phyloP scores from a whole-genome alignment of 441 rosid genomes.

The Gossypium davidsonii region DNA sequence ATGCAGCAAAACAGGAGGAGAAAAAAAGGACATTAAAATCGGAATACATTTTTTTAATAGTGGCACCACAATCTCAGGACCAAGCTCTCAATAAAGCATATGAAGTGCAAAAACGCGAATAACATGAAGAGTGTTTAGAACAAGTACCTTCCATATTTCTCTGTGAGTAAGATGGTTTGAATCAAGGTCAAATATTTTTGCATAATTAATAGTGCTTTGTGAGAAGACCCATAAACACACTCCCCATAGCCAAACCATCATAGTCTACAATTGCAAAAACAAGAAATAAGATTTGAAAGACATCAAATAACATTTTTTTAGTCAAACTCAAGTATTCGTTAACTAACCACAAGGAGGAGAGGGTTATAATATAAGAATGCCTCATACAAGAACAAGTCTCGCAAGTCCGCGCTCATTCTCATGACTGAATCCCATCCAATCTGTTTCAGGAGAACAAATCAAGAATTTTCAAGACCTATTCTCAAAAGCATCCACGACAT shows the following conservation, averaged over 20 bases:
- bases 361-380: conserved; percentile 75
- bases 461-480: not conserved
- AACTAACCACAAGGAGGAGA: conserved; percentile 69
- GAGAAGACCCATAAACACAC: conserved; percentile 59
- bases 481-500: not conserved
- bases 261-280: conserved; percentile 36
- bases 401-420: conserved; percentile 65
- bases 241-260: conserved; percentile 82
- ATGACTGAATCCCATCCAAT: conserved; percentile 79
- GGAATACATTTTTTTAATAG: not conserved
- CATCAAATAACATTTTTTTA: not conserved
- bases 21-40: not conserved
- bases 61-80: not conserved
- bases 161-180: conserved; percentile 57
- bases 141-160: conserved; percentile 61
- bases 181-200: conserved; percentile 57
- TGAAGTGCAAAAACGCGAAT: not conserved
- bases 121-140: not conserved
- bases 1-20: conserved; percentile 18
- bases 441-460: conserved; percentile 21
- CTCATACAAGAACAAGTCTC: conserved; percentile 62
- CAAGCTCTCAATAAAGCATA: conserved; percentile 10
- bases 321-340: conserved; percentile 1
- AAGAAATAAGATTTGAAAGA: not conserved
- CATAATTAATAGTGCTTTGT: conserved; percentile 54